phyloP scores from a whole-genome alignment of 1,139 yeast genomes.

The Pichia sp. region DNA sequence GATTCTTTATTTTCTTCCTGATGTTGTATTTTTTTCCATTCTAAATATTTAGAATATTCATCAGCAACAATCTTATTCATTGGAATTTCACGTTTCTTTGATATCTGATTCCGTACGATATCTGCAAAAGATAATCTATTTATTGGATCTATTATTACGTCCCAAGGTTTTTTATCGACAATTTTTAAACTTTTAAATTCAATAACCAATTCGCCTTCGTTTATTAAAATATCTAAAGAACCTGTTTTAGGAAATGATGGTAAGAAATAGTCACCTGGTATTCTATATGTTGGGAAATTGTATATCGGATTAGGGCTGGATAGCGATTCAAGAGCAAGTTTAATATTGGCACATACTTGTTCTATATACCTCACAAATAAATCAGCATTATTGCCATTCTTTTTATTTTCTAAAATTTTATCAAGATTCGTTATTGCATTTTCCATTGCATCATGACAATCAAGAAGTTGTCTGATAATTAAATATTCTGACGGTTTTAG shows the following conservation, averaged over 20 bases:
- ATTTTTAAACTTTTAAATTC: constrained; percentile 26
- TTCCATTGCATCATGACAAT: constrained; percentile 30
- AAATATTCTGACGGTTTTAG: constrained; percentile 20
- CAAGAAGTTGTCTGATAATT: constrained; percentile 27
- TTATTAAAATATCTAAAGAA: constrained; percentile 27
- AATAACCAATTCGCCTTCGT: constrained; percentile 28
- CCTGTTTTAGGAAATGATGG: constrained; percentile 25
- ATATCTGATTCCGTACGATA: constrained; percentile 26
- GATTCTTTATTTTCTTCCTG: constrained; percentile 6
- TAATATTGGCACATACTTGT: constrained; percentile 23
- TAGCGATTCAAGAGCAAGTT: constrained; percentile 25
- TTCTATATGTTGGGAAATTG: constrained; percentile 27
- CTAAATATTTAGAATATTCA: constrained; percentile 26
- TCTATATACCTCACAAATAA: constrained; percentile 22
- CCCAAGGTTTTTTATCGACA: constrained; percentile 29
- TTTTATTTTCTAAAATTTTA: constrained; percentile 19
- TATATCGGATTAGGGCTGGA: constrained; percentile 25
- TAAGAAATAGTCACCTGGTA: constrained; percentile 18
- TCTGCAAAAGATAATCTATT: constrained; percentile 28
- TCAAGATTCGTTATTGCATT: constrained; percentile 26
- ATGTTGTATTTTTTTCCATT: constrained; percentile 19
- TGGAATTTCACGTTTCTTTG: constrained; percentile 26
- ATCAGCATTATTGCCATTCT: constrained; percentile 6
- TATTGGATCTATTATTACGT: constrained; percentile 22
- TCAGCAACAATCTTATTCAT: constrained; percentile 27